These are phyloP conservation scores for Priceomyces fermenticarens DNA, from an alignment of 805 yeast genomes.

Conservation along the genomic window DNA sequence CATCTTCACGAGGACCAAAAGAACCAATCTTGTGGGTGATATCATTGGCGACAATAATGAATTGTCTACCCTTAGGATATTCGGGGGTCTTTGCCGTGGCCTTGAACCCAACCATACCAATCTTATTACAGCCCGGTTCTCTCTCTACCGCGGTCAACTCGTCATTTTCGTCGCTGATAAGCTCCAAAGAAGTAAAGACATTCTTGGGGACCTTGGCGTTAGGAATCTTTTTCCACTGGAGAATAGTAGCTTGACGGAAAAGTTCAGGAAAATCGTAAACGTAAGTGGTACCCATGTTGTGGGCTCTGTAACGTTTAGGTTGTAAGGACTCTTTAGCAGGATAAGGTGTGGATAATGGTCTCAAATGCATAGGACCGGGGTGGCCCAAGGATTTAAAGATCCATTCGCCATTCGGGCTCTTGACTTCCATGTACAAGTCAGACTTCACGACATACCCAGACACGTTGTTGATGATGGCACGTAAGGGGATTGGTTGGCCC, in stretches of 20 bases:
- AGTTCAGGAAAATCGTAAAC: constrained; percentile 98
- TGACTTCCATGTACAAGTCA: constrained; percentile 91
- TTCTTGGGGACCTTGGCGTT: constrained; percentile 67
- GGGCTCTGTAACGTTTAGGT: constrained; percentile 98
- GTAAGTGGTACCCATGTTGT: constrained; percentile 95
- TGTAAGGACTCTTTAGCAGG: constrained; percentile 98
- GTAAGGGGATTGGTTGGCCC: constrained; percentile 89
- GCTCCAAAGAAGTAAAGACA: constrained; percentile 73
- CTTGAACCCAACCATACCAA: constrained; percentile 98
- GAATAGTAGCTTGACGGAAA: constrained; percentile 85
- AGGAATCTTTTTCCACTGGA: constrained; percentile 76
- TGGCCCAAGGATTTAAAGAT: constrained; percentile 91
- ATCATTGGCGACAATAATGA: constrained; percentile 92
- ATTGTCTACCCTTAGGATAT: constrained; percentile 93
- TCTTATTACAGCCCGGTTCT: constrained; percentile 93
- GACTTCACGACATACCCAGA: constrained; percentile 97
- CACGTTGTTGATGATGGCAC: constrained; percentile 95
- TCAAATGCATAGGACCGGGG: constrained; percentile 96
- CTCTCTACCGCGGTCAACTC: constrained; percentile 83
- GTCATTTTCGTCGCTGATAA: constrained; percentile 78
- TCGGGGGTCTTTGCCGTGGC: constrained; percentile 92
- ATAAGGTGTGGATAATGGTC: constrained; percentile 93
- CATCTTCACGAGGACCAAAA: constrained; percentile 95
- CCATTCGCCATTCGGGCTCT: constrained; percentile 92
- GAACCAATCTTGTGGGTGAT: constrained; percentile 98